Base-by-base conservation (phyloP, 1,284 basidiomycete species). In the Abortiporus biennis region DNA sequence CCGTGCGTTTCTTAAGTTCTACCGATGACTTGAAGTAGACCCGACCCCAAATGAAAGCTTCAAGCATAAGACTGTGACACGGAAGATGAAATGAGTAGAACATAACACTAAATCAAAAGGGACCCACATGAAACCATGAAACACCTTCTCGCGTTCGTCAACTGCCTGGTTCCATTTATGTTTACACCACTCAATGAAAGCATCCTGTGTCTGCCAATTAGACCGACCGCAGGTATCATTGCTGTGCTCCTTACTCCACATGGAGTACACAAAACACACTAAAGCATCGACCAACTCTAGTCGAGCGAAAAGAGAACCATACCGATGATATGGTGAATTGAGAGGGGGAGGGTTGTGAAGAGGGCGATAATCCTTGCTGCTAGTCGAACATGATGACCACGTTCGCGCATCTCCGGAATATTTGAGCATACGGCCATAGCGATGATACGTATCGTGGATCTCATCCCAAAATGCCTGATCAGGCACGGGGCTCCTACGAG, bases 211-310 rank as follows among this genome's bases (percentile, higher is more conserved):
- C 9, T 62, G 53, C 84, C 84, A 87, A 6, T 74, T 74, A 36
- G 73, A 69, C 25, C 64, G 65, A 54, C 68, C 68, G 56, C 77
- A 82, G 6, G 57, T 54, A 39, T 66, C 65, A 42, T 67, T 67
- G 49, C 64, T 59, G 51, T 76, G 76, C 48, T 87, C 85, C 53
- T 69, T 76, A 56, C 71, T 73, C 84, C 84, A 87, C 44, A 82
- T 66, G 1, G 80, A 72, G 57, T 85, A 87, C 3, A 80, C 73
- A 58, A 87, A 87, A 62, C 77, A 80, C 32, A 86, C 65, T 41
- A 86, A 69, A 29, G 82, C 78, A 57, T 87, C 84, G 32, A 85
- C 60, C 32, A 82, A 72, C 57, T 87, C 84, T n/a, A 87, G 68
- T 23, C 81, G 75, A 21, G 82, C 80, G 54, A 87, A 80, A 47